Conservation (phyloP, 768 basidiomycete genomes). For the Macrolepiota fuliginosa region DNA sequence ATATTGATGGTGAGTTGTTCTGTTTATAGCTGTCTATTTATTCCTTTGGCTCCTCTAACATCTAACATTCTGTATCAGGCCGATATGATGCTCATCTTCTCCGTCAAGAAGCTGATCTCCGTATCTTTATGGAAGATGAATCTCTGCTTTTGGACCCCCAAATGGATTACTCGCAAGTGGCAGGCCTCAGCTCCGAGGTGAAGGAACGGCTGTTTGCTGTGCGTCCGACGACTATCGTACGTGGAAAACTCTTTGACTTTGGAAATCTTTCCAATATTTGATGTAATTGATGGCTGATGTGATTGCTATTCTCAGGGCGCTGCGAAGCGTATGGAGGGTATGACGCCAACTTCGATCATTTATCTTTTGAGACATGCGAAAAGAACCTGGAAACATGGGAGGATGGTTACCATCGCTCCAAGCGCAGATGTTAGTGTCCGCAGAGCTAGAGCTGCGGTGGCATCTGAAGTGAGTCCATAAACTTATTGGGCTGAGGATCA, state of each 20-base stretch:
- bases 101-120: slow-evolving; percentile 76
- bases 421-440: not conserved
- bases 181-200: slow-evolving; percentile 76
- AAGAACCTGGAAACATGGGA: slow-evolving; percentile 27
- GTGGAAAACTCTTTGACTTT: slow-evolving; percentile 27
- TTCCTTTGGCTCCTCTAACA: not conserved
- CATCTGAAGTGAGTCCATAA: no score
- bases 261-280: no score
- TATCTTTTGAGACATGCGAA: slow-evolving; percentile 65
- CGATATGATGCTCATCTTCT: slow-evolving; percentile 59
- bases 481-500: no score
- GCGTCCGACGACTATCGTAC: slow-evolving; percentile 62
- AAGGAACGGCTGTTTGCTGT: slow-evolving; percentile 58
- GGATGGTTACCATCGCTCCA: not conserved
- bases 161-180: slow-evolving; percentile 65
- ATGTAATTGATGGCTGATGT: not conserved
- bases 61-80: slow-evolving; percentile 34
- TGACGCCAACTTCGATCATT: slow-evolving; percentile 80
- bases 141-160: slow-evolving; percentile 61
- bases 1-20: slow-evolving; percentile 62
- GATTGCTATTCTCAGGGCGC: slow-evolving; percentile 56
- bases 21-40: not conserved
- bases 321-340: slow-evolving; percentile 90
- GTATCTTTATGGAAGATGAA: slow-evolving; percentile 75
- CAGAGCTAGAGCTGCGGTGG: no score